A percentile compares a stretch with the other conserved stretches of the same genome.
phyloP scores from a whole-genome alignment of 257 asterid genomes.

The Solanum ossicruentum region DNA sequence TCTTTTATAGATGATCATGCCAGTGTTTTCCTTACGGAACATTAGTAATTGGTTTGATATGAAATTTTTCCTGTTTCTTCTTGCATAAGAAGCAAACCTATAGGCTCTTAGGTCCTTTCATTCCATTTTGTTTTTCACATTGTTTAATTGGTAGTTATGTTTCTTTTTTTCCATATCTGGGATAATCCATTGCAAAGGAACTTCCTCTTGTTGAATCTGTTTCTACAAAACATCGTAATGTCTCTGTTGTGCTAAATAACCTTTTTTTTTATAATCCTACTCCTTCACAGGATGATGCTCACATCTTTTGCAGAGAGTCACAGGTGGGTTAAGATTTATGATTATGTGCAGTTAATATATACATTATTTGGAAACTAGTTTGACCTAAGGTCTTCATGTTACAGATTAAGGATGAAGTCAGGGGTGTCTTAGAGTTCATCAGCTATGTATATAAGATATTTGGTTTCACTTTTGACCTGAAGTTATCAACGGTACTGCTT shows the following conservation, averaged over 20 bases:
- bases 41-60: background rate
- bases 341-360: background rate
- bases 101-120: background rate
- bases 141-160: background rate
- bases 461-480: constrained; percentile 94
- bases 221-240: background rate
- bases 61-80: background rate
- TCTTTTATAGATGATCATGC: background rate
- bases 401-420: constrained; percentile 96
- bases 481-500: constrained; percentile 78
- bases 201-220: background rate
- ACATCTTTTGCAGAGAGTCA: constrained; percentile 96
- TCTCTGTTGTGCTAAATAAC: background rate
- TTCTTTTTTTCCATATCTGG: background rate
- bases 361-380: background rate
- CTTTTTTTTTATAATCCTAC: constrained; percentile 8
- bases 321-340: constrained; percentile 41
- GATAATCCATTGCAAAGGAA: background rate
- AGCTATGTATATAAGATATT: constrained; percentile 54
- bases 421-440: constrained; percentile 74
- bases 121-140: background rate
- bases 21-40: background rate
- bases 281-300: constrained; percentile 90
- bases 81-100: background rate
- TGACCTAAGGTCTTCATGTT: constrained; percentile 7